phyloP scores from a whole-genome alignment of 129 eudicot species.

The Apium graveolens region DNA sequence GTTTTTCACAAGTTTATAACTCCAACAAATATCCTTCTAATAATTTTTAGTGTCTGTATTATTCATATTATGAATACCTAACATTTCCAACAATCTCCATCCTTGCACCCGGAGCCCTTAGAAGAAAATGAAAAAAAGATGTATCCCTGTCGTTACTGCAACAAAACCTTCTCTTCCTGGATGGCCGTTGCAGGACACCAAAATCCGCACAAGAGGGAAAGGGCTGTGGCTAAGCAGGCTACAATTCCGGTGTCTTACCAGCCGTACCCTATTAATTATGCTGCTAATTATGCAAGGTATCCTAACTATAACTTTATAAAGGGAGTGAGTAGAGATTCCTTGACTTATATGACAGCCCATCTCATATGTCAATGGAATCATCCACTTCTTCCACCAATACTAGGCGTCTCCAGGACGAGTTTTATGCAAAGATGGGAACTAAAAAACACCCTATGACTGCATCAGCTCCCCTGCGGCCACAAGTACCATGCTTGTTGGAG shows the following conservation, averaged over 20 bases:
- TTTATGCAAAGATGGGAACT: not conserved
- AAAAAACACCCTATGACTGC: not conserved
- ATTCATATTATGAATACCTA: no score
- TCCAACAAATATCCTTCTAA: no score
- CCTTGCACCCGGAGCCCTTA: no score
- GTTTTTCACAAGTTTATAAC: no score
- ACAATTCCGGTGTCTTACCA: not conserved
- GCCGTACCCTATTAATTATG: not conserved
- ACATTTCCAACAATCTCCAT: no score
- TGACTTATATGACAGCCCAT: no score
- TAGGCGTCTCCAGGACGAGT: not conserved
- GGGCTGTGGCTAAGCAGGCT: not conserved
- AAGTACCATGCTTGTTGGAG: no score
- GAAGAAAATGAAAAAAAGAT: not conserved
- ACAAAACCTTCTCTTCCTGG: not conserved
- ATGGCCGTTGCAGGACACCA: not conserved
- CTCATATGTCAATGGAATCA: no score
- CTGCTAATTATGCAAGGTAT: no score
- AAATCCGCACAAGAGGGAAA: not conserved
- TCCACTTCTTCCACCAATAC: not conserved
- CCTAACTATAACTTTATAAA: no score
- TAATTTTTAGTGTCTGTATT: no score
- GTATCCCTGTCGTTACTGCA: not conserved
- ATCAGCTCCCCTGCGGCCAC: not conserved
- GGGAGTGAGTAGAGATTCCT: no score